A percentile compares a stretch with the other conserved stretches of the same genome.
Conservation (phyloP, 140 eudicot species). For the Stevia rebaudiana region DNA sequence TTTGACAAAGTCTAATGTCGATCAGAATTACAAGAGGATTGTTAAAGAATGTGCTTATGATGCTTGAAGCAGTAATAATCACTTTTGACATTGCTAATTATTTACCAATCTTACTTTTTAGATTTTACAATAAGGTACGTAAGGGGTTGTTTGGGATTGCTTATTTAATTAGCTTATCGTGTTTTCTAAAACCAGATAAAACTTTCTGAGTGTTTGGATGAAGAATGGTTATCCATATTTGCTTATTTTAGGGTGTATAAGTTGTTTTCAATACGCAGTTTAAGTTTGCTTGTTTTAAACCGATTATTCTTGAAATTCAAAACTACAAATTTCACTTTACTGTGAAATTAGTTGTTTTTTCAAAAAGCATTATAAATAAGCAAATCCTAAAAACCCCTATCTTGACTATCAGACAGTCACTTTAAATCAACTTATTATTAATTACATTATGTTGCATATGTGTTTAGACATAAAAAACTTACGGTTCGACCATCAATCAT, state of each 20-base stretch:
- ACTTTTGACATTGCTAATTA: background rate
- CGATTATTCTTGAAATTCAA: background rate
- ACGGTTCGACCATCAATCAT: constrained; percentile 85
- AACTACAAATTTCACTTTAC: background rate
- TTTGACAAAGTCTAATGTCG: background rate
- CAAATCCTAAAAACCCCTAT: background rate
- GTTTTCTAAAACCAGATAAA: background rate
- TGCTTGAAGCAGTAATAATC: background rate
- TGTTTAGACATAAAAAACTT: constrained; percentile 30
- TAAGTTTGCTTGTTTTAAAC: background rate
- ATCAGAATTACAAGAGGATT: background rate
- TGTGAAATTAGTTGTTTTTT: background rate
- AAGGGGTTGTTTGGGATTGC: background rate
- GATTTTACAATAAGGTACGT: background rate
- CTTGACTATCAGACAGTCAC: background rate
- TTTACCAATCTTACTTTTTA: background rate
- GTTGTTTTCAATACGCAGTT: background rate
- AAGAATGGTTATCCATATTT: background rate
- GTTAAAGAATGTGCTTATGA: background rate
- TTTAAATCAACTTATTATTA: background rate
- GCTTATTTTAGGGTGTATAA: background rate
- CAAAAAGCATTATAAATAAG: background rate
- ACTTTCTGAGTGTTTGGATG: background rate
- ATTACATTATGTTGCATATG: constrained; percentile 18
- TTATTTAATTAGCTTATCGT: background rate